Conservation (phyloP, 768 basidiomycete species). For the Kwoniella mangroviensis region DNA sequence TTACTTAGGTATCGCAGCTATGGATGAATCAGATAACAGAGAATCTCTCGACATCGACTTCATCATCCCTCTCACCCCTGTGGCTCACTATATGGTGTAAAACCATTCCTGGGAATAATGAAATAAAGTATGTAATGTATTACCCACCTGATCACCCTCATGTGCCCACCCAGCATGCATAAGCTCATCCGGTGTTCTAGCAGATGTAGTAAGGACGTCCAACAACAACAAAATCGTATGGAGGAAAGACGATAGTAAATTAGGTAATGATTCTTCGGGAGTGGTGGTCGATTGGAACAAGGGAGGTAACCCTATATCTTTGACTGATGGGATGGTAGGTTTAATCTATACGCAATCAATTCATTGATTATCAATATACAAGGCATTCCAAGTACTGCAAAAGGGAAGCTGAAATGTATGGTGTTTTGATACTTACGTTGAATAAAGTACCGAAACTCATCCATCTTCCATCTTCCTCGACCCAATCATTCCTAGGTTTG, state of each 20-base stretch:
- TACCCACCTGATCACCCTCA: slow-evolving; percentile 51
- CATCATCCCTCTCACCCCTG: neutral
- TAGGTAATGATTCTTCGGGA: slow-evolving; percentile 42
- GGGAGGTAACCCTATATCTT: slow-evolving; percentile 37
- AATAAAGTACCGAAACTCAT: slow-evolving; percentile 47
- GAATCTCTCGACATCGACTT: no score
- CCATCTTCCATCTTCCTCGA: slow-evolving; percentile 47
- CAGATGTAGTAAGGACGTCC: slow-evolving; percentile 42
- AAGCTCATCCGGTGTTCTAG: slow-evolving; percentile 46
- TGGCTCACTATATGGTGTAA: neutral
- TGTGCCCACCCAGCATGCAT: slow-evolving; percentile 43
- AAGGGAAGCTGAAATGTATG: no score
- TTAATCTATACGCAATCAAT: slow-evolving; percentile 22
- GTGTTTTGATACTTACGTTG: no score
- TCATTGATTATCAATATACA: no score
- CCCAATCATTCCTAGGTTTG: slow-evolving; percentile 43
- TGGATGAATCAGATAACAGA: no score
- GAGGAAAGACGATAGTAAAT: slow-evolving; percentile 48
- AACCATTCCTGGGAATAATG: no score
- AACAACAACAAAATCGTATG: slow-evolving; percentile 44
- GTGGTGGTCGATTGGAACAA: slow-evolving; percentile 29
- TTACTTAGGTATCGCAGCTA: neutral
- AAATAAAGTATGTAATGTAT: neutral
- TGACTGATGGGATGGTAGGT: slow-evolving; percentile 39
- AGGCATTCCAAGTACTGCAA: no score